These are phyloP conservation scores for Podospora appendiculata DNA, from an alignment of 495 filamentous ascomycete genomes.

Conservation along the genomic window DNA sequence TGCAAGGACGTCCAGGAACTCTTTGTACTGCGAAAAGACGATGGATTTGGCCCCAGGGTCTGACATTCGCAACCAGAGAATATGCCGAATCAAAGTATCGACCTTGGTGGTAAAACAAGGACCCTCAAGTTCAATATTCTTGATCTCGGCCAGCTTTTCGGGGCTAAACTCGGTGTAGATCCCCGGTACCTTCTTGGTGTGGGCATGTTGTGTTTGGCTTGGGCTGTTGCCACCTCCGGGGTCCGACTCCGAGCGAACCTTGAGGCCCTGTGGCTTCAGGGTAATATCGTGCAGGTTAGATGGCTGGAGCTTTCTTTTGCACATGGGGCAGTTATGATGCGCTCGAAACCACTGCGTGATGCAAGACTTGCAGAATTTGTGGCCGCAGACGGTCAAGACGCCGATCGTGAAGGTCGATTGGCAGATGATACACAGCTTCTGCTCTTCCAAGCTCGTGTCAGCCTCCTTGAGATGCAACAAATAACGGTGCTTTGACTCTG, in stretches of 20 bases:
- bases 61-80: conserved; percentile 73
- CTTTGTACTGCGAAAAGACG: conserved; percentile 75
- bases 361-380: conserved; percentile 84
- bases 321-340: conserved; percentile 63
- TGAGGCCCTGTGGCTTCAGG: conserved; percentile 65
- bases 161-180: conserved; percentile 76
- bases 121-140: conserved; percentile 64
- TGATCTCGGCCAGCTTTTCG: conserved; percentile 67
- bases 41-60: conserved; percentile 88
- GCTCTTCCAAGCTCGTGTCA: conserved; percentile 49
- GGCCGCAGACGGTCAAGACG: conserved; percentile 82
- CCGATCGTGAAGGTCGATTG: conserved; percentile 64
- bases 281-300: conserved; percentile 75
- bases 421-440: conserved; percentile 74
- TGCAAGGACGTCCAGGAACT: conserved; percentile 69
- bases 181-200: conserved; percentile 16
- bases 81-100: conserved; percentile 71
- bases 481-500: conserved; percentile 66
- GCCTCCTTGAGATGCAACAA: conserved; percentile 39
- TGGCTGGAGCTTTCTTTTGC: conserved; percentile 55
- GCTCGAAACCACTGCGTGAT: conserved; percentile 64
- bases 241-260: conserved; percentile 55
- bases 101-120: conserved; percentile 81
- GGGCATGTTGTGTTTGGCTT: background rate
- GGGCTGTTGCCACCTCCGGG: background rate